Base-by-base conservation (phyloP, 129 eudicot genomes). In the Flaveria ramosissima region DNA sequence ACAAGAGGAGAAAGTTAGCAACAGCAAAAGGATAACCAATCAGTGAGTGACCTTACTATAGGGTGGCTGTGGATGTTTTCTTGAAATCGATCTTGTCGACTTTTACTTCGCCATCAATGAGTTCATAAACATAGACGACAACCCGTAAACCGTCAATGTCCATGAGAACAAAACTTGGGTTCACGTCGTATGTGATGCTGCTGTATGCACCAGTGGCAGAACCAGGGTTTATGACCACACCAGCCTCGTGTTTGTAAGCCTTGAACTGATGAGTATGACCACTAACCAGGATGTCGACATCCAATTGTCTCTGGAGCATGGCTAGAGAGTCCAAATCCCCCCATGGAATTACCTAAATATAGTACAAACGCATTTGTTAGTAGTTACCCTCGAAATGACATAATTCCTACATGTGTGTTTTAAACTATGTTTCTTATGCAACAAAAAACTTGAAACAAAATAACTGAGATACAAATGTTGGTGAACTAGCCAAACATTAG, bases 121-220 rank as follows among this genome's bases (percentile, higher is more conserved):
- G 97, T 72, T 94, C 99, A 72, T 94, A 94, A 63, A 94, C 99
- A 66, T 94, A 94, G 75, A 94, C 99, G 26, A 94, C 99, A 52
- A 94, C 99, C 43, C 99, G 97, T 26, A 91, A 84, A 10, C 89
- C 99, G 74, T 94, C 99, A 52, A 94, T 91, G 86, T 94, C 99
- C 99, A 94, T 94, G 83, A 94, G 97, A 74, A 94, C 99, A 80
- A 94, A 94, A 79, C 99, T 94, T 6, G 99, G 97, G 88, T 94
- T 94, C 19, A 91, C 99, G 68, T 94, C 99, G 16, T 89, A 94
- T 3, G 99, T 94, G 73, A 94, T 88, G 84, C 99, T 86, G 84
- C 99, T 91, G 84, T 91, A 86, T 59, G 99, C 97, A 80, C 99
- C 99, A 2, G 99, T 94, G 71, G 99, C 97, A 32, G 99, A 94